Evolutionary conservation across 2,329 filamentous ascomycete species (phyloP).

Genomic region (Penicillium concentricum): DNA sequence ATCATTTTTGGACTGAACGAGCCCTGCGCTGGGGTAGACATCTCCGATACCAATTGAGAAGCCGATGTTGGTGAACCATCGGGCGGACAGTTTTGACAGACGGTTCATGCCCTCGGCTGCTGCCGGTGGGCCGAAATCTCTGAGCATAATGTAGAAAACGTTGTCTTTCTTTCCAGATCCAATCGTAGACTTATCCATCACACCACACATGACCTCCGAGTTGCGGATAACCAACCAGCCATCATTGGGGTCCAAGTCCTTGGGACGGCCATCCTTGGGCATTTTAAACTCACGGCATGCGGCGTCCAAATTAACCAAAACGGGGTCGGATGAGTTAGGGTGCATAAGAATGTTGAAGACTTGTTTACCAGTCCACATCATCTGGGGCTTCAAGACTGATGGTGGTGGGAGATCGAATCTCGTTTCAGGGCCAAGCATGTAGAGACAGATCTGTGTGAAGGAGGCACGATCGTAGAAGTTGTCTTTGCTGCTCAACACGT

Average conservation of each 20-base stretch:
- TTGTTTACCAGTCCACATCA: conserved; percentile 95
- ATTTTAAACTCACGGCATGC: conserved; percentile 73
- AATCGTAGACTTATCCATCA: conserved; percentile 98
- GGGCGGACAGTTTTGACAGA: conserved; percentile 82
- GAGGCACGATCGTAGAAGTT: conserved; percentile 85
- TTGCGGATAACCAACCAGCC: conserved; percentile 91
- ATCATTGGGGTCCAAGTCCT: conserved; percentile 77
- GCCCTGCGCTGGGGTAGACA: conserved; percentile 74
- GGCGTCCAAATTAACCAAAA: conserved; percentile 88
- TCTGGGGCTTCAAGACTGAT: conserved; percentile 78
- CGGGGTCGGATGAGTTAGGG: conserved; percentile 78
- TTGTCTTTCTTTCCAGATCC: conserved; percentile 97
- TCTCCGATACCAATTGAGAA: conserved; percentile 97
- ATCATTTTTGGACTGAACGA: conserved; percentile 70
- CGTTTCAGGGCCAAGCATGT: conserved; percentile 82
- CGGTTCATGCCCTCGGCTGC: conserved; percentile 92
- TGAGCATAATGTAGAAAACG: conserved; percentile 92
- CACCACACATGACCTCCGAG: conserved; percentile 94
- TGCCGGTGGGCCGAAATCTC: conserved; percentile 88
- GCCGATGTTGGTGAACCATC: conserved; percentile 83
- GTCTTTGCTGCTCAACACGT: conserved; percentile 87
- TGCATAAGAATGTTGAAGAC: conserved; percentile 90
- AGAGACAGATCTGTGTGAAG: conserved; percentile 86
- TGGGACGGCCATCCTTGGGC: conserved; percentile 39
- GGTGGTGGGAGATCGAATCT: conserved; percentile 84